Percentiles rank a stretch among this genome's conserved stretches.
phyloP scores from a whole-genome alignment of 345 rosid species.

The Kandelia obovata region DNA sequence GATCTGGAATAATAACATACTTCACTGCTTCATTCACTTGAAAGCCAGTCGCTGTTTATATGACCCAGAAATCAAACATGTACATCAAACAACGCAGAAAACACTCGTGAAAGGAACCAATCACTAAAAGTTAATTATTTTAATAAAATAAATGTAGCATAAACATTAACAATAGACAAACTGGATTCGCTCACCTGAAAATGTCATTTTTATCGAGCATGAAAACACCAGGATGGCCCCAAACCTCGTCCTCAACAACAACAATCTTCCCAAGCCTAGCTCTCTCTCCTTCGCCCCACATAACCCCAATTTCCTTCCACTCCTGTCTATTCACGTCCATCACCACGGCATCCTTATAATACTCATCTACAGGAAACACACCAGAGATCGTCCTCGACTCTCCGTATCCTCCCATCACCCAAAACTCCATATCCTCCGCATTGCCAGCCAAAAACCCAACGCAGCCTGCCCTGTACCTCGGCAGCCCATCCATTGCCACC shows the following conservation, averaged over 20 bases:
- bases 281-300: constrained; percentile 71
- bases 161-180: not conserved
- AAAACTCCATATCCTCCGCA: constrained; percentile 59
- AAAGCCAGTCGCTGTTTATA: no score
- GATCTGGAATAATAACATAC: no score
- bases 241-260: constrained; percentile 47
- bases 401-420: constrained; percentile 98
- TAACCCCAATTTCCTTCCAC: constrained; percentile 78
- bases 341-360: constrained; percentile 72
- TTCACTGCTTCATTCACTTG: no score
- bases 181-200: constrained; percentile 45
- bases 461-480: constrained; percentile 82
- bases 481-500: constrained; percentile 61
- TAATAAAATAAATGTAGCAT: not conserved
- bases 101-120: no score
- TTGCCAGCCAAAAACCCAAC: constrained; percentile 57
- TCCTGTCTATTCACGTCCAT: constrained; percentile 45
- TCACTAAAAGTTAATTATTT: no score
- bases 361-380: constrained; percentile 78
- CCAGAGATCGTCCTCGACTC: constrained; percentile 72
- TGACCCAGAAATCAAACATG: no score
- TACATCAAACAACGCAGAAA: no score
- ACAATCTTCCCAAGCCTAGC: constrained; percentile 70
- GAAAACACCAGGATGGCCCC: constrained; percentile 46
- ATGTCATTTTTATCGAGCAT: constrained; percentile 68